phyloP scores from a whole-genome alignment of 1,284 basidiomycete genomes.

The Puccinia sorghi region DNA sequence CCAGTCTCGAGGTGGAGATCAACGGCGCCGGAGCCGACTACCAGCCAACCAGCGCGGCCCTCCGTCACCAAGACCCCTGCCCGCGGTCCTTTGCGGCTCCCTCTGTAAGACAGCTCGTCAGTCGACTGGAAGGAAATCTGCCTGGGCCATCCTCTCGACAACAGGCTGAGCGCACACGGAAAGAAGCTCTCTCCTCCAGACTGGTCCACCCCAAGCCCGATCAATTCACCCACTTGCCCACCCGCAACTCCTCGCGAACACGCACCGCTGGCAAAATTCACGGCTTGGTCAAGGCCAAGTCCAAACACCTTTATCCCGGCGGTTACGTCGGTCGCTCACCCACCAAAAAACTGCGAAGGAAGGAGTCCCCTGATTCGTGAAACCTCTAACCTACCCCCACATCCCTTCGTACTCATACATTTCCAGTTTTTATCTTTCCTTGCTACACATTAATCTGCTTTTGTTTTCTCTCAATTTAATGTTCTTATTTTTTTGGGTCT shows the following conservation, averaged over 20 bases:
- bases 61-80: not conserved
- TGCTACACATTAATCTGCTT: too few relatives aligned
- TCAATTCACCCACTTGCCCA: not conserved
- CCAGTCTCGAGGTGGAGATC: constrained; percentile 18
- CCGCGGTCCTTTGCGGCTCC: not conserved
- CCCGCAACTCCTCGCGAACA: not conserved
- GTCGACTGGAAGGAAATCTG: constrained; percentile 2
- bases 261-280: not conserved
- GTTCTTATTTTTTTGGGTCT: too few relatives aligned
- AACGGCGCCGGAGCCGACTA: not conserved
- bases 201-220: not conserved
- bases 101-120: constrained; percentile 8
- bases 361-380: not conserved
- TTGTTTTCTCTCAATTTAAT: too few relatives aligned
- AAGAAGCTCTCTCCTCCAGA: constrained; percentile 3
- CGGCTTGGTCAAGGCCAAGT: constrained; percentile 14
- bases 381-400: not conserved
- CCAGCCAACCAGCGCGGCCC: not conserved
- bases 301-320: constrained; percentile 25
- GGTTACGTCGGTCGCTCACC: constrained; percentile 18
- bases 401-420: too few relatives aligned
- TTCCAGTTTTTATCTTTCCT: too few relatives aligned
- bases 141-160: too few relatives aligned
- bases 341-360: constrained; percentile 18
- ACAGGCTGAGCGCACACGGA: not conserved